These are phyloP conservation scores for Phytophthora hybrid DNA, from an alignment of 352 stramenopile genomes.

Conservation along the genomic window DNA sequence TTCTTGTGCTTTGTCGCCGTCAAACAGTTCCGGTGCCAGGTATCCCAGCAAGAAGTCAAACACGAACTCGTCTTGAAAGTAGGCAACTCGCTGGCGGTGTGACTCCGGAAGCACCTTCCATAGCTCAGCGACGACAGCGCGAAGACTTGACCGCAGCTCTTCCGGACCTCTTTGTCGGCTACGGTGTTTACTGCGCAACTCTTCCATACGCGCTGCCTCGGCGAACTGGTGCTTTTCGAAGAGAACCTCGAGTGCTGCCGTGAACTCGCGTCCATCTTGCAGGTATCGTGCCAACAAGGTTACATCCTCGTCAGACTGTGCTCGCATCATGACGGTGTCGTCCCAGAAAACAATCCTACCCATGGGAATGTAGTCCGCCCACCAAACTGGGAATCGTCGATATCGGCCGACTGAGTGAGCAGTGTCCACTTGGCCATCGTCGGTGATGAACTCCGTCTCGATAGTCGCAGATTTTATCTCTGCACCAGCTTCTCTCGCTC, in stretches of 20 bases:
- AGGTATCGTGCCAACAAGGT: conserved; percentile 51
- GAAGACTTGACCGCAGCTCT: conserved; percentile 53
- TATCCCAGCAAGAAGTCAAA: conserved; percentile 64
- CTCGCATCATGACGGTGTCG: conserved; percentile 63
- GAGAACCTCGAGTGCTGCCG: conserved; percentile 63
- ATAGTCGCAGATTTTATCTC: conserved; percentile 42
- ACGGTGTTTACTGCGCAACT: conserved; percentile 63
- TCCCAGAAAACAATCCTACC: conserved; percentile 75
- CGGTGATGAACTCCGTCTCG: conserved; percentile 55
- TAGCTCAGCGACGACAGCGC: conserved; percentile 57
- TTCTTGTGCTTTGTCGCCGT: conserved; percentile 13
- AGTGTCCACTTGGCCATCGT: conserved; percentile 36
- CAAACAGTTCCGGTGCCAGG: conserved; percentile 45
- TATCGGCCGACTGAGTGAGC: conserved; percentile 53
- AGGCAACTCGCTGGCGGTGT: conserved; percentile 56
- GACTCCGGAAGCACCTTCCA: conserved; percentile 65
- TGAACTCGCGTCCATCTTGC: conserved; percentile 52
- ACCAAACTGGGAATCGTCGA: conserved; percentile 63
- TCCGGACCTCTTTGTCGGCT: conserved; percentile 49
- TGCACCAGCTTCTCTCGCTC: conserved; percentile 1
- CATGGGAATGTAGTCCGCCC: conserved; percentile 68
- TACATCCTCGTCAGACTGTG: conserved; percentile 65
- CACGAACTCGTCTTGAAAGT: conserved; percentile 73
- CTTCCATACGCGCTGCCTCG: conserved; percentile 76
- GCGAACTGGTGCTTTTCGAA: conserved; percentile 85